Percentiles rank a stretch among this genome's conserved stretches.
These are phyloP conservation scores for Colletotrichum truncatum DNA, from an alignment of 2,329 filamentous ascomycete species.

Conservation along the genomic window DNA sequence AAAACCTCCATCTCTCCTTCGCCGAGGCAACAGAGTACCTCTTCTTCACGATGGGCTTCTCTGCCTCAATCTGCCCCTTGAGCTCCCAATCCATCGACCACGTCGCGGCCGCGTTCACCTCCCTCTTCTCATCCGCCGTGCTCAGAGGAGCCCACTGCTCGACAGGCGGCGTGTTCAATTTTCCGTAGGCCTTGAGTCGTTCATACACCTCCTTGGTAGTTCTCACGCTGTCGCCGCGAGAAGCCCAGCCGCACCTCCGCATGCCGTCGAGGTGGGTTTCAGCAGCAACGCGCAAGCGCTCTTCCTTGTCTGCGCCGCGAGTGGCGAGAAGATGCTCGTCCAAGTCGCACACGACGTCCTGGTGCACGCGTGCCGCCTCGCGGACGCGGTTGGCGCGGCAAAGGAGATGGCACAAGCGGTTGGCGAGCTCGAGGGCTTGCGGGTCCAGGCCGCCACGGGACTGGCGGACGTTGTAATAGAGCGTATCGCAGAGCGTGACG, in stretches of 20 bases:
- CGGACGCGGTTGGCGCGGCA: slow-evolving; percentile 35
- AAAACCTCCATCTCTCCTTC: slow-evolving; percentile 34
- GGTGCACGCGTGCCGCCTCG: slow-evolving; percentile 40
- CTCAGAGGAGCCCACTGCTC: slow-evolving; percentile 32
- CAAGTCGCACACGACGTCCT: slow-evolving; percentile 38
- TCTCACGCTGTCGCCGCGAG: slow-evolving; percentile 24
- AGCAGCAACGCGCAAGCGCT: slow-evolving; percentile 30
- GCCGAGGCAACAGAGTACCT: slow-evolving; percentile 32
- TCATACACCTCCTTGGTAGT: slow-evolving; percentile 18
- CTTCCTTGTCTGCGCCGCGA: slow-evolving; percentile 25
- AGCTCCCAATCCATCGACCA: slow-evolving; percentile 32
- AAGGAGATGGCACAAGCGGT: slow-evolving; percentile 41
- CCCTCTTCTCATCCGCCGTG: slow-evolving; percentile 31
- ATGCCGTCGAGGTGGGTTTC: slow-evolving; percentile 35
- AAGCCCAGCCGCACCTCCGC: slow-evolving; percentile 34
- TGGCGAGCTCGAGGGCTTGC: slow-evolving; percentile 37
- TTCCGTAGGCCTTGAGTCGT: slow-evolving; percentile 32
- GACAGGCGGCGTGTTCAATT: slow-evolving; percentile 22
- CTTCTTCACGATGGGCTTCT: slow-evolving; percentile 21
- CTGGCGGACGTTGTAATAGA: slow-evolving; percentile 45
- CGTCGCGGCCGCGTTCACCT: slow-evolving; percentile 28
- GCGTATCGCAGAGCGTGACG: slow-evolving; percentile 39
- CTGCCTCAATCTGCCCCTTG: not conserved
- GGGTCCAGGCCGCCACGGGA: slow-evolving; percentile 41
- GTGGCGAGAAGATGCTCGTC: slow-evolving; percentile 28